Evolutionary conservation across 257 asterid species (phyloP), one percentile per base, ranked within the genome.

Genomic region (Knoxia roxburghii): DNA sequence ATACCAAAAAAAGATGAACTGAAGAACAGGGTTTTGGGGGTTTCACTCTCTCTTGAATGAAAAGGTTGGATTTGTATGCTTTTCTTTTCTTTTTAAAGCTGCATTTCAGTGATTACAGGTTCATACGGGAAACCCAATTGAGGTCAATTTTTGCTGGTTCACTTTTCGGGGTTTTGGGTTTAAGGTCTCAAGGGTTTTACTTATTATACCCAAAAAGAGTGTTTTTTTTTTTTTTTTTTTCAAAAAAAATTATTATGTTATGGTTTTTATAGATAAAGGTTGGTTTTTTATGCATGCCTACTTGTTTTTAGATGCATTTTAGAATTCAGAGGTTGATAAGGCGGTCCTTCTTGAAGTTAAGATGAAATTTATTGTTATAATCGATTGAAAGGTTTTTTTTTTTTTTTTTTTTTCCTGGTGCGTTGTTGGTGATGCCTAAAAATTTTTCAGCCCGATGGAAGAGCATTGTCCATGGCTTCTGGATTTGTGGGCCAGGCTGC

Each of bases 401-500:
- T 27, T 3, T 1, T 15, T 6, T 33, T 66, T 8, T 30, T 48
- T 61, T 35, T 26, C 7, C 23, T 11, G 59, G 6, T 26, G 26
- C 43, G 55, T 55, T 46, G 8, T 20, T 67, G 60, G 32, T 69
- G 60, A 26, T 61, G 50, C 18, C n/a, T 60, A 65, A 37, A 9
- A 35, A 27, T 65, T 55, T 71, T 74, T 33, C 72, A 64, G 98
- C 87, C 89, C 73, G 80, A 80, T 85, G 97, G 99, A 62, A 90
- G 50, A 56, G 95, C 97, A 62, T 12, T 85, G 72, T 87, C 90
- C 53, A 71, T 90, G 89, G 98, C 98, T 71, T 85, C 97, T 75
- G 98, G 98, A 23, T 90, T 93, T 70, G 97, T 93, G 67, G 99
- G 99, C 15, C 99, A 93, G 82, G 88, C 87, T 30, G 66, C 90